Base-by-base conservation (phyloP, 495 filamentous ascomycete species). In the Aspergillus sclerotiicarbonarius region DNA sequence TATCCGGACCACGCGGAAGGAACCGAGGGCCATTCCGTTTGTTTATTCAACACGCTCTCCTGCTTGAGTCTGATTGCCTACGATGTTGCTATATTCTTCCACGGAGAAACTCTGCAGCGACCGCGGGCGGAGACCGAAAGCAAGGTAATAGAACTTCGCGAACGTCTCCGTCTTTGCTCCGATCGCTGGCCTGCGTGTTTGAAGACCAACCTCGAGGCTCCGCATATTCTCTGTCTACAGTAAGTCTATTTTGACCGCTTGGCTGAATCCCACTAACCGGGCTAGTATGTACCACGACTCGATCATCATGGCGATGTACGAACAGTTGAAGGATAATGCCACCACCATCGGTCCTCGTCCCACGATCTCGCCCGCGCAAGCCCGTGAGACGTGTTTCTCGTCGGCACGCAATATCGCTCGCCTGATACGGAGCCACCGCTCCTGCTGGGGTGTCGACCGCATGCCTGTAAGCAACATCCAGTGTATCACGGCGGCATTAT, bases 211-310 rank as follows among this genome's bases (percentile, higher is more conserved):
- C 46, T 64, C 13, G 59, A 57, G 21, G 52, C 64, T 16, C 73
- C 73, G 3, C 69, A 74, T 53, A 58, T 69, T 21, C 47, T 76
- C 18, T 67, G 62, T 37, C 45, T 74, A 30, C 71, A 73, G 73
- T 76, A 50, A 55, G 71, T 60, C 19, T 21, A 10, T 6, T 3
- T 35, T 8, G 12, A 1, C 15, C 21, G 12, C 18, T 18, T 16
- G 7, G 2, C 33, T 9, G 13, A 48, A 3, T 15, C 37, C 25
- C 20, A 54, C 56, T 54, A 56, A 47, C 30, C 18, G 3, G 13
- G 10, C 12, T 12, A 71, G 68, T 45, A 69, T 71, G 66, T 65
- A 67, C 29, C 67, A 73, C 37, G 64, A 73, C 51, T 56, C 58
- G 13, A 66, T 70, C 25, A 61, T 67, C 16, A 61, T 67, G 21